Base-by-base conservation (phyloP, 192 early-diverging fungal genomes). In the Lobosporangium transversale region DNA sequence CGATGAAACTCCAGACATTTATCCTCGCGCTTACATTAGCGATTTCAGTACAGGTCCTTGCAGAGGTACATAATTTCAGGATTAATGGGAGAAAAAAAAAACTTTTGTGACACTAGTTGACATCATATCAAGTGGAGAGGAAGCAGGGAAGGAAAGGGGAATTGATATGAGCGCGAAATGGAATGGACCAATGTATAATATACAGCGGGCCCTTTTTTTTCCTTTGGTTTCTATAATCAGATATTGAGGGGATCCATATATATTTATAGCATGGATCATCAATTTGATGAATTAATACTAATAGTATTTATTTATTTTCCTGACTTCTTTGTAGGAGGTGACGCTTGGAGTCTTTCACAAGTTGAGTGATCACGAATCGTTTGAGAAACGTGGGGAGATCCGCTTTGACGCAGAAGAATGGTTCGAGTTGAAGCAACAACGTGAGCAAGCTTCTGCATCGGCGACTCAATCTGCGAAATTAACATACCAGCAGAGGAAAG, bases 301-400 rank as follows among this genome's bases (percentile, higher is more conserved):
- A n/a, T n/a, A n/a, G n/a, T n/a, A n/a, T n/a, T n/a, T n/a, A n/a
- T n/a, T n/a, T n/a, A n/a, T n/a, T n/a, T n/a, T n/a, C n/a, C n/a
- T n/a, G n/a, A n/a, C n/a, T n/a, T n/a, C n/a, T n/a, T n/a, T n/a
- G n/a, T 40, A 76, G 73, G 73, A 76, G 37, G 65, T 76, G 4
- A 76, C 73, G 29, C 51, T 76, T 27, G 65, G 65, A 26, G 73
- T 76, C n/a, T 76, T 57, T 57, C 73, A 76, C 48, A 76, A 76
- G 37, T 14, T 76, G 51, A 76, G 64, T n/a, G 73, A 76, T 26
- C 64, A 67, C 59, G 73, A 76, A 24, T 62, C 63, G 14, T 76
- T 67, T 40, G 73, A 76, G 49, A 76, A 67, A 40, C 63, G 73
- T 31, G 73, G 73, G 17, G 73, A 76, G 64, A 76, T 76, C 53